phyloP scores from a whole-genome alignment of 2,329 filamentous ascomycete genomes.

The Polytolypa hystricis region DNA sequence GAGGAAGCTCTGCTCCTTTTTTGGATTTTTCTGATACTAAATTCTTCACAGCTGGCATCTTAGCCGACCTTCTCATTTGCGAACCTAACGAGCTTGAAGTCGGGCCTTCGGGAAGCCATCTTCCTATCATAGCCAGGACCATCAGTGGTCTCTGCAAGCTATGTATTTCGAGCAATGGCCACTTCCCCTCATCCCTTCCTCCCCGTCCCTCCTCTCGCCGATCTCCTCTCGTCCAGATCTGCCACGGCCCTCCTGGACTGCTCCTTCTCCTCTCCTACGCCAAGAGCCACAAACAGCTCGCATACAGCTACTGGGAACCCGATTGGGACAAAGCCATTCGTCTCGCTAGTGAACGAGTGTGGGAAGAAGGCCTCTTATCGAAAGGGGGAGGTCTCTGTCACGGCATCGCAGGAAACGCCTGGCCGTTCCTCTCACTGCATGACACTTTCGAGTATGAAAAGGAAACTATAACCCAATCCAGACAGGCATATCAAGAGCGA shows the following conservation, averaged over 20 bases:
- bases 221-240: slow-evolving; percentile 30
- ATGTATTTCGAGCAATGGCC: slow-evolving; percentile 24
- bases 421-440: slow-evolving; percentile 28
- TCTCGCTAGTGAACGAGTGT: slow-evolving; percentile 25
- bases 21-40: background rate
- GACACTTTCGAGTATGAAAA: slow-evolving; percentile 25
- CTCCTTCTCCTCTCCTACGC: slow-evolving; percentile 26
- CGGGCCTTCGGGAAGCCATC: slow-evolving; percentile 14
- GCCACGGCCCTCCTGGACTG: slow-evolving; percentile 30
- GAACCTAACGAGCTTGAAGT: slow-evolving; percentile 21
- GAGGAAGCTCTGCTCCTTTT: background rate
- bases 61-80: slow-evolving; percentile 27
- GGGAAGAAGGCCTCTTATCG: slow-evolving; percentile 31
- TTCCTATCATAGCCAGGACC: slow-evolving; percentile 25
- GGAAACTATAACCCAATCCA: slow-evolving; percentile 14
- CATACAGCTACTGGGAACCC: slow-evolving; percentile 23
- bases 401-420: slow-evolving; percentile 32
- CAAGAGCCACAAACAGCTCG: slow-evolving; percentile 19
- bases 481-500: slow-evolving; percentile 15
- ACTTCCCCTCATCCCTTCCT: slow-evolving; percentile 29
- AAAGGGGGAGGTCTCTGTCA: slow-evolving; percentile 34
- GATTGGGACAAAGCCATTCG: slow-evolving; percentile 28
- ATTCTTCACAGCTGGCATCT: slow-evolving; percentile 23
- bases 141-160: slow-evolving; percentile 27
- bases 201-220: slow-evolving; percentile 14